Conservation (phyloP, 345 rosid species). For the Aquilaria malaccensis region DNA sequence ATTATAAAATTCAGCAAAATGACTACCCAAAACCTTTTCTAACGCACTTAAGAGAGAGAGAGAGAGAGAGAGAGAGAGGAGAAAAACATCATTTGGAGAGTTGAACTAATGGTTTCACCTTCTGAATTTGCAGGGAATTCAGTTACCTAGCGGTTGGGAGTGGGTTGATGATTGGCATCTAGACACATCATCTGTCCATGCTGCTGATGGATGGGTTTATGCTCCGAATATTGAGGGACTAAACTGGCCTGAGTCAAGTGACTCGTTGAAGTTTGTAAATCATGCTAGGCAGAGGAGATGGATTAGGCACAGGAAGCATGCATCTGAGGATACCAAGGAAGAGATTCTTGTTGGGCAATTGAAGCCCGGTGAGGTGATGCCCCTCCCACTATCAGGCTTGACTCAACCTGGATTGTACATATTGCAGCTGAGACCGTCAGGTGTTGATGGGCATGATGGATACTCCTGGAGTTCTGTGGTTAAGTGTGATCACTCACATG, state of each 20-base stretch:
- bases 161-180: conserved; percentile 57
- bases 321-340: conserved; percentile 21
- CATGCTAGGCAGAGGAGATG: conserved; percentile 63
- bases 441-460: conserved; percentile 31
- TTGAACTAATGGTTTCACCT: neutral
- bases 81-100: neutral
- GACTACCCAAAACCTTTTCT: no score
- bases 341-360: conserved; percentile 57
- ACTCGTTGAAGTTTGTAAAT: conserved; percentile 33
- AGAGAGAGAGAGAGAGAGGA: neutral
- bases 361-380: conserved; percentile 61
- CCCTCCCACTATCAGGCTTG: conserved; percentile 72
- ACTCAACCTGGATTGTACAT: conserved; percentile 50
- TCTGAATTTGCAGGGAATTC: conserved; percentile 9
- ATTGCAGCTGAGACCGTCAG: conserved; percentile 58
- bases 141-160: conserved; percentile 45
- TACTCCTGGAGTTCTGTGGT: conserved; percentile 87
- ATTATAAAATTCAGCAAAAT: no score
- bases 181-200: conserved; percentile 34
- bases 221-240: conserved; percentile 51
- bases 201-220: conserved; percentile 61
- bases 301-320: conserved; percentile 42
- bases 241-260: conserved; percentile 51
- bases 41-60: no score
- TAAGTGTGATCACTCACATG: conserved; percentile 26